Base-by-base conservation (phyloP, 31 red algal species). In the Bonnemaisonia californica region DNA sequence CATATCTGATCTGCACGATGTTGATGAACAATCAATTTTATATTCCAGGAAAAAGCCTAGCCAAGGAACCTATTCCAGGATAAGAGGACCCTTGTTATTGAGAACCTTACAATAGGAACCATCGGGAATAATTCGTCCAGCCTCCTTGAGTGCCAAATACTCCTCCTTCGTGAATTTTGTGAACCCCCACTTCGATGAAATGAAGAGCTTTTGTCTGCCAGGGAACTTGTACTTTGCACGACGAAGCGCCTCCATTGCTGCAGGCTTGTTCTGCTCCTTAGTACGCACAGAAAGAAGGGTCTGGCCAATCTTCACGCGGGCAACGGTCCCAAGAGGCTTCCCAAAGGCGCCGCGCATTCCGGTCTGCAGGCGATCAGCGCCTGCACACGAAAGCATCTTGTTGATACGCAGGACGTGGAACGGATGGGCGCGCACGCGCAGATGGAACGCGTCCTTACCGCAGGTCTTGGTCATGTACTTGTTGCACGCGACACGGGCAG, bases 211-310 rank as follows among this genome's bases (percentile, higher is more conserved):
- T 74, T 99, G 97, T 54, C 97, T 79, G 54, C 97, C 97, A 7
- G 97, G 93, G 87, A 99, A 99, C 91, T 99, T 99, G 97, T 96
- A 99, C 86, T 96, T 99, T 34, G 90, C 93, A n/a, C 97, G 86
- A 82, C 94, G 85, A 9, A 99, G 74, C 13, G 97, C 97, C 76
- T 99, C 97, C 60, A 91, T 57, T 11, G 84, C 93, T 31, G 60
- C 23, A 30, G 71, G 69, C 82, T 90, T 84, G 58, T 99, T 94
- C 54, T 67, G 62, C 41, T 99, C 97, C 77, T 93, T 96, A 5
- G 93, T 84, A n/a, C 97, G 75, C 11, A 99, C 69, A 59, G 88
- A 93, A 18, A 99, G 73, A 26, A 99, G 87, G 22, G 86, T 96
- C 79, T 99, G 97, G 1, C 97, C 97, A 82, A 99, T 99, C 33